Evolutionary conservation across 257 asterid genomes (phyloP).

Genomic region (Jacaranda copaia): DNA sequence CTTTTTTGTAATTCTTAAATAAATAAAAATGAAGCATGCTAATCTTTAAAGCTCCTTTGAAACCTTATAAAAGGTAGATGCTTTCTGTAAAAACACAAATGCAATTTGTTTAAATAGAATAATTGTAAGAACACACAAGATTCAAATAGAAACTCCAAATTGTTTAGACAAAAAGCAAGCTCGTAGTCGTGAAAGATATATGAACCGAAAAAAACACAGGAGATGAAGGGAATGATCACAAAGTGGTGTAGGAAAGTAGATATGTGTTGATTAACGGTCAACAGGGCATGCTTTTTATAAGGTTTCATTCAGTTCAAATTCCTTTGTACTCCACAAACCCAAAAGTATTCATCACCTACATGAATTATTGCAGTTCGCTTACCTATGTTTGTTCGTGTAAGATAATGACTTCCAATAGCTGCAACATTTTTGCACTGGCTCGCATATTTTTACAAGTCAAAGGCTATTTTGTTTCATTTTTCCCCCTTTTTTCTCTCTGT

Average conservation of each 20-base stretch:
- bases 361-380: constrained; percentile 11
- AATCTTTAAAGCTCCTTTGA: too few species aligned
- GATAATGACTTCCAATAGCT: constrained; percentile 32
- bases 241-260: constrained; percentile 31
- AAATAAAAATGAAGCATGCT: too few species aligned
- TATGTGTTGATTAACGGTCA: constrained; percentile 32
- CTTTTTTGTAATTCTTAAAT: not conserved
- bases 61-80: too few species aligned
- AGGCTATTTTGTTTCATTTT: not conserved
- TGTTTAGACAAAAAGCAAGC: not conserved
- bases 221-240: constrained; percentile 6
- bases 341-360: not conserved
- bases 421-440: too few species aligned
- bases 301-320: constrained; percentile 33
- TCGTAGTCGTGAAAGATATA: not conserved
- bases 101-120: too few species aligned
- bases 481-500: not conserved
- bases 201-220: not conserved
- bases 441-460: too few species aligned
- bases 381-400: not conserved
- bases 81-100: too few species aligned
- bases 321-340: constrained; percentile 5
- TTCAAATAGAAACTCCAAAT: not conserved
- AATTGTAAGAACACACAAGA: too few species aligned
- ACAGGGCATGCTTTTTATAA: constrained; percentile 28